These are phyloP conservation scores for Ophidiomyces ophidiicola DNA, from an alignment of 2,329 filamentous ascomycete species.

Conservation along the genomic window DNA sequence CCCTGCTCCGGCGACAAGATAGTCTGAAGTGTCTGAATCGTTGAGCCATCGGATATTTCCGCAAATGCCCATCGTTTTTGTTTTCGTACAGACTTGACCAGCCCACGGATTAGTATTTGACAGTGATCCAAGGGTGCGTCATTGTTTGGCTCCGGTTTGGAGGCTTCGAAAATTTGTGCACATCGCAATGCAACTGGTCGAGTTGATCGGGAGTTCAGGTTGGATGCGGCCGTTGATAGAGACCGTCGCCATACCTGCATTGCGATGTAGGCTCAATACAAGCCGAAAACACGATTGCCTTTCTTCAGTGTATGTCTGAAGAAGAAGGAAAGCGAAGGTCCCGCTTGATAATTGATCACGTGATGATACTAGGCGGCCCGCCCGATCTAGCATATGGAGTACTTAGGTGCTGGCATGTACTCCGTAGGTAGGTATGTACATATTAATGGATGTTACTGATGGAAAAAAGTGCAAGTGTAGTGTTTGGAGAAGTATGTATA, in stretches of 20 bases:
- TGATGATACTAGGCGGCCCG: no score
- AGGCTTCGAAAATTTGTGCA: conserved; percentile 28
- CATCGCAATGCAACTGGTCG: conserved; percentile 24
- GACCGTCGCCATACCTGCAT: conserved; percentile 33
- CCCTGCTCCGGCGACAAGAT: conserved; percentile 61
- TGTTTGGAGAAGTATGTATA: no score
- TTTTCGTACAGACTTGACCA: conserved; percentile 70
- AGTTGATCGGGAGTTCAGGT: conserved; percentile 20
- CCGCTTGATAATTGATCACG: no score
- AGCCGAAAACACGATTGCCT: no score
- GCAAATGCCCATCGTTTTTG: conserved; percentile 79
- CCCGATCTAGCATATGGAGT: no score
- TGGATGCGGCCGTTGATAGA: conserved; percentile 27
- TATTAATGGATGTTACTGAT: no score
- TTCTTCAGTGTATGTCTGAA: no score
- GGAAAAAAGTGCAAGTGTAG: no score
- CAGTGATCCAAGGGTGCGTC: conserved; percentile 25
- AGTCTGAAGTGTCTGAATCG: conserved; percentile 64
- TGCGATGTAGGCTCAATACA: no score
- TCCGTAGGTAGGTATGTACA: no score
- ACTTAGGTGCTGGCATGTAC: no score
- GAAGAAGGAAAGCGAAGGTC: no score
- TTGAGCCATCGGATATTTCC: conserved; percentile 76
- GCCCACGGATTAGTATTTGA: conserved; percentile 56
- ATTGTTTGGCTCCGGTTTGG: conserved; percentile 14